Evolutionary conservation across 116 monocot species (phyloP).

Genomic region (Phalaenopsis hybrid): DNA sequence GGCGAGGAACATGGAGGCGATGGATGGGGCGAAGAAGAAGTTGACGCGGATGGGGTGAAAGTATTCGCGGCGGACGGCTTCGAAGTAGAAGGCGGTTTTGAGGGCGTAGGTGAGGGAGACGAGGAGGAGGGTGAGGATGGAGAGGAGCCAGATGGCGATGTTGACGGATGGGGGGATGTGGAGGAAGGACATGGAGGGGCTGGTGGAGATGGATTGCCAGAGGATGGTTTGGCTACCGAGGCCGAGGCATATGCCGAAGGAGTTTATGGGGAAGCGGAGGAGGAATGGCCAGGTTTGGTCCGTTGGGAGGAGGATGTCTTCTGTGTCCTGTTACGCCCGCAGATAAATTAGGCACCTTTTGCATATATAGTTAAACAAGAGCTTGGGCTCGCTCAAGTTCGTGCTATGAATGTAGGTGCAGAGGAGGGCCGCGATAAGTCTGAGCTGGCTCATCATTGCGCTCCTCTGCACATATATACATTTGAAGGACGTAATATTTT

Average conservation of each 20-base stretch:
- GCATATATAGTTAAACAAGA: no score
- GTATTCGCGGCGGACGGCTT: constrained; percentile 90
- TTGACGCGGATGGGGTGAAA: constrained; percentile 93
- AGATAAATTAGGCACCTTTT: no score
- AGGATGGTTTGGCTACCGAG: constrained; percentile 80
- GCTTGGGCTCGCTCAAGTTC: no score
- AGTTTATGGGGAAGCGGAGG: constrained; percentile 85
- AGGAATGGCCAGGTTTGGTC: constrained; percentile 92
- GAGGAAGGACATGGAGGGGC: constrained; percentile 65
- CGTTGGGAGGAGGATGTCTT: constrained; percentile 84
- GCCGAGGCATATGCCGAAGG: constrained; percentile 81
- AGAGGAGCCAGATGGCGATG: constrained; percentile 59
- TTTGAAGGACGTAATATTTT: no score
- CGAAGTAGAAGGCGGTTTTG: constrained; percentile 82
- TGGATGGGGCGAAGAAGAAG: constrained; percentile 98
- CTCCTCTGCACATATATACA: no score
- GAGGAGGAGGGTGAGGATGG: constrained; percentile 43
- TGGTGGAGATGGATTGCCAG: constrained; percentile 57
- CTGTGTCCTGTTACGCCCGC: constrained; percentile 36
- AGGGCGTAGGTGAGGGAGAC: constrained; percentile 58
- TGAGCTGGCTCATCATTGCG: no score
- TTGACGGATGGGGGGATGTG: constrained; percentile 48
- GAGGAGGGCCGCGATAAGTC: no score
- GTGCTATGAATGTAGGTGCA: no score
- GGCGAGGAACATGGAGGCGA: constrained; percentile 77